Evolutionary conservation across 257 asterid species (phyloP).

Genomic region (Paulownia fortunei): DNA sequence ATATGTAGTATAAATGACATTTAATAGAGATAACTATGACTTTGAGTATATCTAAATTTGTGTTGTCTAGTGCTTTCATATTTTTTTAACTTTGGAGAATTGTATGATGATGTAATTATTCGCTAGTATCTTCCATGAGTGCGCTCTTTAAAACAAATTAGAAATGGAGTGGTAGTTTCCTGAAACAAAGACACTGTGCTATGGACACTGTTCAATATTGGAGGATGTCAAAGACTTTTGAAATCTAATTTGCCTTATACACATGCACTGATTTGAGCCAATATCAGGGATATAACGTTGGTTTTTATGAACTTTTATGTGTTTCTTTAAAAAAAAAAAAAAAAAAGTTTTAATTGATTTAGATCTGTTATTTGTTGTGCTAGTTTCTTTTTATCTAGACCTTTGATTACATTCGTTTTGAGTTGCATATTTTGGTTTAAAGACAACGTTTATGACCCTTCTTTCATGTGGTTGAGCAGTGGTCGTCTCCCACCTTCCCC

Average conservation of each 20-base stretch:
- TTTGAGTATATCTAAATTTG: neutral
- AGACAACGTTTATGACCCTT: slow-evolving; percentile 25
- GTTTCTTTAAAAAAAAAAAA: neutral
- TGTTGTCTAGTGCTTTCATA: neutral
- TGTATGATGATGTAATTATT: neutral
- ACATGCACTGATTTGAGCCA: neutral
- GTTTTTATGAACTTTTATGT: neutral
- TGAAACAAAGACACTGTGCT: neutral
- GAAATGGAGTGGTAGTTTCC: neutral
- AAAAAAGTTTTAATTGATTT: neutral
- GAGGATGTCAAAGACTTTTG: neutral
- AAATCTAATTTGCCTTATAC: neutral
- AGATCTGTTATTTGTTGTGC: neutral
- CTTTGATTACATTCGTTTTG: neutral
- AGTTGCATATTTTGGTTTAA: slow-evolving; percentile 10
- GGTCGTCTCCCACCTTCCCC: slow-evolving; percentile 78
- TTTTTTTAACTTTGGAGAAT: neutral
- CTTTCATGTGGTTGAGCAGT: slow-evolving; percentile 54
- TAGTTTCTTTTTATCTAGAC: neutral
- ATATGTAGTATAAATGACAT: neutral
- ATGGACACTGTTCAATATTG: neutral
- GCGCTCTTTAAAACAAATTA: neutral
- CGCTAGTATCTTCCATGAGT: neutral
- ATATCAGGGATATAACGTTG: neutral
- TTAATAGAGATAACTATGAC: neutral